A percentile compares a stretch with the other conserved stretches of the same genome.
These are phyloP conservation scores for Apiospora saccharicola DNA, from an alignment of 2,329 filamentous ascomycete species.

Conservation along the genomic window DNA sequence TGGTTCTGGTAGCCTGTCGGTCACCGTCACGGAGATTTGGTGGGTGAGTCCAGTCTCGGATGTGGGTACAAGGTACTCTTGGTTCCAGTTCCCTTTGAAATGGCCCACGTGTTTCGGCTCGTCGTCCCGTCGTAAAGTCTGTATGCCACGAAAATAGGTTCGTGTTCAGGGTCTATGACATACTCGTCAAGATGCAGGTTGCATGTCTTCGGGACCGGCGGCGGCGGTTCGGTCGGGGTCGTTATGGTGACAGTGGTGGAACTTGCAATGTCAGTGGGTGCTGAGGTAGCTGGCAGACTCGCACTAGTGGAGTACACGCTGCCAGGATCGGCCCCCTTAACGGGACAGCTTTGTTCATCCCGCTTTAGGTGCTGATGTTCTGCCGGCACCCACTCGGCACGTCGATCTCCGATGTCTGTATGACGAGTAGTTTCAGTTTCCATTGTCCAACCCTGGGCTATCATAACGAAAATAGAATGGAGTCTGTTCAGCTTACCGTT, in stretches of 20 bases:
- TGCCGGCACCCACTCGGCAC: not conserved
- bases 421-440: no score
- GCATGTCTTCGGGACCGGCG: not conserved
- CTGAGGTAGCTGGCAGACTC: not conserved
- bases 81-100: conserved; percentile 6
- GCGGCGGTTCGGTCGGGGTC: not conserved
- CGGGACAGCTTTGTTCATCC: not conserved
- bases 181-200: conserved; percentile 23
- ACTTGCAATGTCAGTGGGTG: not conserved
- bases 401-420: conserved; percentile 8
- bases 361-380: not conserved
- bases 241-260: not conserved
- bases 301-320: not conserved
- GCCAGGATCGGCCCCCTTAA: not conserved
- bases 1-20: not conserved
- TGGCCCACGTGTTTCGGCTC: not conserved
- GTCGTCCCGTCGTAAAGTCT: not conserved
- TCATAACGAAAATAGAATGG: no score
- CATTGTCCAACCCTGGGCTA: no score
- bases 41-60: conserved; percentile 1
- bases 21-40: not conserved
- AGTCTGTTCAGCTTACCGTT: not conserved
- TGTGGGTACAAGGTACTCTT: conserved; percentile 8
- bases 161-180: not conserved
- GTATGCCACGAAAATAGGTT: not conserved